Evolutionary conservation across 2,329 filamentous ascomycete species (phyloP), one percentile per base, ranked within the genome.

Genomic region (Zymoseptoria tritici): DNA sequence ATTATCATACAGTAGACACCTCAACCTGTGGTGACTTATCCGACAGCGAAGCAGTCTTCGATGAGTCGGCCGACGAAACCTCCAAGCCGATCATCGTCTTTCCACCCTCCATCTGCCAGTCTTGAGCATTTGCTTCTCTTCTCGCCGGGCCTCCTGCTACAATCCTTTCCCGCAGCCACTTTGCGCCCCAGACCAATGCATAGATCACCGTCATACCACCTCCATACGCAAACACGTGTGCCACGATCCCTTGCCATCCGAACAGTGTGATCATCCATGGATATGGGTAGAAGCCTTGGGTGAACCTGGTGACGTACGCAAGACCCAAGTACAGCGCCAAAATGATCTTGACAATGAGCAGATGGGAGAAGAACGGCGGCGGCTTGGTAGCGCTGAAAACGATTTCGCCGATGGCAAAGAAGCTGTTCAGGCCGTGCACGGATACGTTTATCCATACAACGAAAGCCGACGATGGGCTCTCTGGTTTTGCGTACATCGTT

Each of bases 381-480:
- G 62, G 62, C 6, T 24, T 52, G 1, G 57, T 54, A 13, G 60
- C 57, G 19, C 57, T 49, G 46, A 56, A 57, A 2, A 60, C 3
- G 36, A 62, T 60, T 22, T 62, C 62, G 16, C 57, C 21, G 7
- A 62, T 55, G 4, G 60, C 60, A 57, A 64, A 64, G 11, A 64
- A 21, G 42, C 50, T 55, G 49, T 64, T 64, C 21, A 62, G 56
- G n/a, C 56, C 57, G 22, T 64, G 62, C 2, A 64, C 60, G 6
- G 60, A 64, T 4, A 60, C 53, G 21, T 64, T 64, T 52, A 62
- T 58, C 60, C 60, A 64, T 59, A 57, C 50, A n/a, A 52, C 53
- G 22, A 62, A 62, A 2, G 46, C 29, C 16, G 49, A 52, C 9
- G 56, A 42, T 8, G 36, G 53, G 7, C 56, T 52, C 62, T 60